Evolutionary conservation across 2,329 filamentous ascomycete species (phyloP), one percentile per base, ranked within the genome.

Genomic region (Ilyonectria robusta): DNA sequence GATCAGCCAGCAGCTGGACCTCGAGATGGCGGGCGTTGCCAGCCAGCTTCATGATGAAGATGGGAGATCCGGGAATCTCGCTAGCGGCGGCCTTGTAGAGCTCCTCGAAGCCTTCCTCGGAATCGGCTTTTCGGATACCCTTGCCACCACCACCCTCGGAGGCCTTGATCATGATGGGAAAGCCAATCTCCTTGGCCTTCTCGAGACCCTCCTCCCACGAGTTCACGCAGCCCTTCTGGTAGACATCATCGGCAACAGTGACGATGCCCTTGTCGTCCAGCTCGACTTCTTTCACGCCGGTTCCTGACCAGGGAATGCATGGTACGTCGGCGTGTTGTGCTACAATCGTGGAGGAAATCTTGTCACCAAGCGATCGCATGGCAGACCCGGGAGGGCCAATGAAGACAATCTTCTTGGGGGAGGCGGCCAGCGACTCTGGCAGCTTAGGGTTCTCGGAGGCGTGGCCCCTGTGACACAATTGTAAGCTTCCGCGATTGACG

Each of bases 101-200:
- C 74, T 88, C 86, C 79, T 92, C 88, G 77, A 99, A 99, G 70
- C 93, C 91, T 47, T 95, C 92, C 80, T 97, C 95, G 68, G 87
- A 87, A 69, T 94, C 87, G 73, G 96, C 96, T 85, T 98, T 98
- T 80, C 97, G 94, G 80, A 99, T 99, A 88, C 96, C 96, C 87
- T 99, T 99, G 80, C 96, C 96, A 85, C 96, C 96, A 85, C 96
- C 96, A 84, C 96, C 96, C 86, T 99, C 96, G 3, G 96, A 98
- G n/a, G 96, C 96, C 87, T 99, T 99, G 82, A 99, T 94, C 96
- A 99, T 99, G 86, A 99, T 93, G 17, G 96, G 96, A 86, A 99
- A 99, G 73, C 96, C 96, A 81, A 99, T 99, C 78, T 94, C 88
- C 80, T 89, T 91, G 66, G 96, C 96, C 78, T 93, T 94, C 78